Percentiles rank a stretch among this genome's conserved stretches.
These are phyloP conservation scores for Aaosphaeria arxii DNA, from an alignment of 2,329 filamentous ascomycete species.

Conservation along the genomic window DNA sequence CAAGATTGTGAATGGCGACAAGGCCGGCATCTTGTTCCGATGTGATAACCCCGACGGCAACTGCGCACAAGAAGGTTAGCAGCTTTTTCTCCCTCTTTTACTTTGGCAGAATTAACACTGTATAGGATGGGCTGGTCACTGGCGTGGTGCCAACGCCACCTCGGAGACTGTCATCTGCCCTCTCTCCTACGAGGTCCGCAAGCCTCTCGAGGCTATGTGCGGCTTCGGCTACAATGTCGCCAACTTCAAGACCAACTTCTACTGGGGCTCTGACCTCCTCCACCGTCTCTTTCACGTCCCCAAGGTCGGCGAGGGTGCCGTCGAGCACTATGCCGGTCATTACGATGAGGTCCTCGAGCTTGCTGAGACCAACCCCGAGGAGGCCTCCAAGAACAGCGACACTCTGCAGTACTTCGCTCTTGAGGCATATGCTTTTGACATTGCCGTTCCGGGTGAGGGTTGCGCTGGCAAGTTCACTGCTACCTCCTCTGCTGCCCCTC, in stretches of 20 bases:
- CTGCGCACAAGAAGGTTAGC: constrained; percentile 43
- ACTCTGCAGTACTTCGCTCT: constrained; percentile 67
- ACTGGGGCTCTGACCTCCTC: constrained; percentile 65
- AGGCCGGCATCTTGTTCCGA: constrained; percentile 58
- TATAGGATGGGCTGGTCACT: constrained; percentile 65
- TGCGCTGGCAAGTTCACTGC: constrained; percentile 49
- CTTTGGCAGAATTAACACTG: not conserved
- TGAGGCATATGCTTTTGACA: constrained; percentile 64
- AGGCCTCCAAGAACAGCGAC: constrained; percentile 57
- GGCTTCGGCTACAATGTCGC: constrained; percentile 62
- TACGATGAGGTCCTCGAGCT: constrained; percentile 56
- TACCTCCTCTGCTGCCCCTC: constrained; percentile 4
- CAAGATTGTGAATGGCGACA: constrained; percentile 58
- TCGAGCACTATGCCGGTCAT: constrained; percentile 62
- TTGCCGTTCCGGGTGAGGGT: constrained; percentile 61
- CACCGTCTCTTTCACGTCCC: constrained; percentile 66
- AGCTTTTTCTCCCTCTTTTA: too few relatives aligned
- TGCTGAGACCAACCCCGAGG: constrained; percentile 49
- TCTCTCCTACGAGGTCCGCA: constrained; percentile 57
- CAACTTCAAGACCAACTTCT: constrained; percentile 55
- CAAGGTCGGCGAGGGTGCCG: constrained; percentile 55
- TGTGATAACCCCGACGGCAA: constrained; percentile 68
- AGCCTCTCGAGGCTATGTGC: constrained; percentile 59
- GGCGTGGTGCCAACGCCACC: constrained; percentile 63
- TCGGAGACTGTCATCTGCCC: constrained; percentile 68